phyloP scores from a whole-genome alignment of 495 filamentous ascomycete species.

The Xylaria telfairii region DNA sequence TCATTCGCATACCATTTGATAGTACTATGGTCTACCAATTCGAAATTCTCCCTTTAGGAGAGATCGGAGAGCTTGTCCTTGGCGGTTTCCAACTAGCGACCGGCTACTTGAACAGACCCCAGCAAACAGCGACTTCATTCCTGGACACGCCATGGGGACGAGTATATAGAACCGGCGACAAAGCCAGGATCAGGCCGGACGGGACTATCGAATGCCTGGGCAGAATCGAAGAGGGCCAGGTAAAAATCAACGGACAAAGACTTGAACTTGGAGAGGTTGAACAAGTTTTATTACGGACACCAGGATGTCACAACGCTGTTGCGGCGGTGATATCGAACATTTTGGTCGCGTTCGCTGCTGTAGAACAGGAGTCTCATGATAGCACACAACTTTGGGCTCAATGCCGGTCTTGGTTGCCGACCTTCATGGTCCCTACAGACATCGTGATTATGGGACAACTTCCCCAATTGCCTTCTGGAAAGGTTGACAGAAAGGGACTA shows the following conservation, averaged over 20 bases:
- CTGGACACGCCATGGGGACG: slow-evolving; percentile 58
- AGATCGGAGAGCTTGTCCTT: slow-evolving; percentile 80
- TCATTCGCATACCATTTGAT: slow-evolving; percentile 53
- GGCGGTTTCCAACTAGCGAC: slow-evolving; percentile 80
- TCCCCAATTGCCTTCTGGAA: slow-evolving; percentile 78
- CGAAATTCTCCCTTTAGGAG: slow-evolving; percentile 65
- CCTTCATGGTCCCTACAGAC: slow-evolving; percentile 78
- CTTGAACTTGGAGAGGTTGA: slow-evolving; percentile 87
- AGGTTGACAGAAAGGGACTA: slow-evolving; percentile 72
- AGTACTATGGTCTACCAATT: slow-evolving; percentile 35
- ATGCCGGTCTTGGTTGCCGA: slow-evolving; percentile 75
- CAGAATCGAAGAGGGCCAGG: slow-evolving; percentile 76
- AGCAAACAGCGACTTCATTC: slow-evolving; percentile 77
- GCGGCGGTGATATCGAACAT: slow-evolving; percentile 64
- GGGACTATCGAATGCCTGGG: slow-evolving; percentile 83
- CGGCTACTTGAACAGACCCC: slow-evolving; percentile 81
- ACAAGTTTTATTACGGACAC: slow-evolving; percentile 63
- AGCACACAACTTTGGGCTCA: slow-evolving; percentile 54
- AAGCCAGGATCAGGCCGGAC: slow-evolving; percentile 68
- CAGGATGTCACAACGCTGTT: slow-evolving; percentile 60
- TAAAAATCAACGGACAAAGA: slow-evolving; percentile 82
- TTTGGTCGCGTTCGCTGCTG: slow-evolving; percentile 72
- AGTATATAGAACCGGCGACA: slow-evolving; percentile 88
- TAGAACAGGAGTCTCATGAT: slow-evolving; percentile 43
- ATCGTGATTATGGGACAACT: slow-evolving; percentile 65